Evolutionary conservation across 1,284 basidiomycete species (phyloP).

Genomic region (Lignosus rhinocerotis): DNA sequence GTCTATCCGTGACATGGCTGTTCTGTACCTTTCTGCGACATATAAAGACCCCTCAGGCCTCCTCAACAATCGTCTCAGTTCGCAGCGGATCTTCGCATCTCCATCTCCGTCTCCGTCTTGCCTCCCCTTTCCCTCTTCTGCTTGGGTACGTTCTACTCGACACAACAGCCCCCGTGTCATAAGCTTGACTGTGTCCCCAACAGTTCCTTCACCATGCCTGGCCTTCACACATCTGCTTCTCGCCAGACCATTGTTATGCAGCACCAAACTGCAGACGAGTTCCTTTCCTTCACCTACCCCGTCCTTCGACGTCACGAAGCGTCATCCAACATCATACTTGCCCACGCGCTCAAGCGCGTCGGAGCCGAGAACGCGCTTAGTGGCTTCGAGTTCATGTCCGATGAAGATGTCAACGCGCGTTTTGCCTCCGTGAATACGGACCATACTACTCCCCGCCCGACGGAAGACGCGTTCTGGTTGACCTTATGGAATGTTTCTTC

Average conservation of each 20-base stretch:
- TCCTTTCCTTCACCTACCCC: conserved; percentile 44
- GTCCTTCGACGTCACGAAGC: conserved; percentile 45
- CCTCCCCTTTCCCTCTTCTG: background rate
- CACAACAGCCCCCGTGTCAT: background rate
- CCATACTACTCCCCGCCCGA: conserved; percentile 22
- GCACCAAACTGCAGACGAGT: conserved; percentile 43
- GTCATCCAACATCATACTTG: conserved; percentile 53
- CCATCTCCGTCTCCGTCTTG: background rate
- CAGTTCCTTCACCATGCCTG: conserved; percentile 32
- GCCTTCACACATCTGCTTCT: conserved; percentile 29
- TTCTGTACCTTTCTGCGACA: conserved; percentile 11
- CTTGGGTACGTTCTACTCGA: background rate
- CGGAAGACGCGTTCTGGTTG: conserved; percentile 45
- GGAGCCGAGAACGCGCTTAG: conserved; percentile 40
- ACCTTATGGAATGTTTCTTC: conserved; percentile 46
- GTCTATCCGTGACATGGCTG: conserved; percentile 21
- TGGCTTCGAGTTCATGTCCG: conserved; percentile 38
- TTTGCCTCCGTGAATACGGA: conserved; percentile 25
- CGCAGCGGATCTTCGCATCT: background rate
- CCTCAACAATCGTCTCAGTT: conserved; percentile 1
- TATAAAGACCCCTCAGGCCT: conserved; percentile 13
- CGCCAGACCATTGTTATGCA: conserved; percentile 40
- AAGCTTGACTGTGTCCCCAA: background rate
- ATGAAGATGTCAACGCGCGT: conserved; percentile 35
- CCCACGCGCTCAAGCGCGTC: conserved; percentile 48